Percentiles rank a stretch among this genome's conserved stretches.
Conservation (phyloP, 305 asterid species). For the Solanum hybrid region DNA sequence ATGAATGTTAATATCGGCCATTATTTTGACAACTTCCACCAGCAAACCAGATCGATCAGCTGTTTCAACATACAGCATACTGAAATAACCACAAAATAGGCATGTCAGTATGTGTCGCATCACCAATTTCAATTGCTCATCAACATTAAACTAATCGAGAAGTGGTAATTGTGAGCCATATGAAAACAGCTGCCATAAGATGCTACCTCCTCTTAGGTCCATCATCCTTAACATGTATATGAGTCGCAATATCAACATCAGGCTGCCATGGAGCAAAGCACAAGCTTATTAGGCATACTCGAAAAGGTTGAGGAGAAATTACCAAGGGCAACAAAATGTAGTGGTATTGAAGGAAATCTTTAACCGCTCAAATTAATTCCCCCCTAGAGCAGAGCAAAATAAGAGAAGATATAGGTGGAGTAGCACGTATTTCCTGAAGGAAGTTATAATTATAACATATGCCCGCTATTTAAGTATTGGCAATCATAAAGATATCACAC, state of each 20-base stretch:
- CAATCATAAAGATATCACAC: neutral
- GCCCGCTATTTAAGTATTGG: neutral
- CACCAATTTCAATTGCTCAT: neutral
- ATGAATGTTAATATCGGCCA: constrained; percentile 54
- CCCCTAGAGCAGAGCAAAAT: neutral
- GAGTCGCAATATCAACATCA: constrained; percentile 75
- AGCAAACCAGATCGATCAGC: constrained; percentile 92
- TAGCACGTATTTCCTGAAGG: neutral
- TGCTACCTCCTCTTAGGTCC: constrained; percentile 78
- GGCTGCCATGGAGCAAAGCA: constrained; percentile 32
- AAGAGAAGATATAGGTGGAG: neutral
- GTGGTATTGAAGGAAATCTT: neutral
- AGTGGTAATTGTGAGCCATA: neutral
- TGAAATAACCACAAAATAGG: constrained; percentile 27
- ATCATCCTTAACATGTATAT: constrained; percentile 75
- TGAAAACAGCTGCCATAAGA: neutral
- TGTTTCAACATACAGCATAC: constrained; percentile 89
- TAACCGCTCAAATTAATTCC: neutral
- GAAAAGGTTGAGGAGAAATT: neutral
- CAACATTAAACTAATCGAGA: neutral
- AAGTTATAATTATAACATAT: neutral
- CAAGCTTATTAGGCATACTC: neutral
- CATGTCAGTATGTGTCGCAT: neutral
- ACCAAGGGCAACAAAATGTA: neutral
- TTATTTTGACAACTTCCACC: constrained; percentile 73